phyloP scores from a whole-genome alignment of 768 basidiomycete species.

The Boletus vinaceobasis region DNA sequence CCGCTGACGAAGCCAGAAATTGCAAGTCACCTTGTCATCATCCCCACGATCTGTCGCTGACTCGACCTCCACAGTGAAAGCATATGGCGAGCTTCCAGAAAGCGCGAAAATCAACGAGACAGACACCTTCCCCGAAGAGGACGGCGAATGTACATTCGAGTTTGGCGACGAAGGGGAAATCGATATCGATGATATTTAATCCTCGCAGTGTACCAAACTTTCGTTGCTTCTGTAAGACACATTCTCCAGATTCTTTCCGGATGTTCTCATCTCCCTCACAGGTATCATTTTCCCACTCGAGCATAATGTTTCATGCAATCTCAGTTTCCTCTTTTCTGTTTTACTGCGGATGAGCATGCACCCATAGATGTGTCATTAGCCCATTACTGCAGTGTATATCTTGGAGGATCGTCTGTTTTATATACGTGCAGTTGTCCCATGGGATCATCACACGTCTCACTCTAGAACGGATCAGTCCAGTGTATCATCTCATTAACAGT shows the following conservation, averaged over 20 bases:
- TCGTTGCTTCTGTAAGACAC: slow-evolving; percentile 15
- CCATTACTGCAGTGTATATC: slow-evolving; percentile 15
- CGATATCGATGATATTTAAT: slow-evolving; percentile 86
- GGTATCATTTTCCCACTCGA: slow-evolving; percentile 14
- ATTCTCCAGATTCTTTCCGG: neutral
- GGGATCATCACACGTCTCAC: neutral
- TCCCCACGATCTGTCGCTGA: slow-evolving; percentile 8
- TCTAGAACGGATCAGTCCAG: neutral
- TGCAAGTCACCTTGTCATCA: slow-evolving; percentile 37
- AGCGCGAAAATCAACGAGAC: slow-evolving; percentile 98
- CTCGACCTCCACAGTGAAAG: slow-evolving; percentile 62
- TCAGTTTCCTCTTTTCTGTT: slow-evolving; percentile 2
- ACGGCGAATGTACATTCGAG: slow-evolving; percentile 86
- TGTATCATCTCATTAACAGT: slow-evolving; percentile 33
- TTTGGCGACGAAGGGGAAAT: slow-evolving; percentile 87
- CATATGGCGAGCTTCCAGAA: slow-evolving; percentile 95
- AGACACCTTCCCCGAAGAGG: slow-evolving; percentile 88
- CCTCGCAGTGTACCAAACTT: slow-evolving; percentile 7
- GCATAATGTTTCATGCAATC: slow-evolving; percentile 8
- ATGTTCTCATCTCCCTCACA: slow-evolving; percentile 3
- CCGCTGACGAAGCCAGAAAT: slow-evolving; percentile 90
- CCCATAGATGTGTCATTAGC: slow-evolving; percentile 26
- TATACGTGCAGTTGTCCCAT: neutral
- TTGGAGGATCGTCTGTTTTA: slow-evolving; percentile 11
- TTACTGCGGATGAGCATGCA: slow-evolving; percentile 15